Percentiles rank a stretch among this genome's conserved stretches.
Evolutionary conservation across 257 asterid genomes (phyloP).

Genomic region (Avicennia marina): DNA sequence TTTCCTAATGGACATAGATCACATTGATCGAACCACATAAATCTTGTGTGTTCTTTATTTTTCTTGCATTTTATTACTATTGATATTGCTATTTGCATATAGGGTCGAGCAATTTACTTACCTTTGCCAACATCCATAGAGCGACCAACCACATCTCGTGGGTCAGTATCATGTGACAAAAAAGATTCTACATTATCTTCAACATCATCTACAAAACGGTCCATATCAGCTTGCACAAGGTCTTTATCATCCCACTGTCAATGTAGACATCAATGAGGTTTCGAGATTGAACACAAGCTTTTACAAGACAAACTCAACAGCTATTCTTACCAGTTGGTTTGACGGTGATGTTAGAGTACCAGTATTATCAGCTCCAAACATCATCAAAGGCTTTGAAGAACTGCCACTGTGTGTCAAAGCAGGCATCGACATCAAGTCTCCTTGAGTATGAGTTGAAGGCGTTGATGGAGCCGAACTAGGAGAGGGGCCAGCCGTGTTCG

Average conservation of each 20-base stretch:
- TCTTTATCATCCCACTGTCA: constrained; percentile 98
- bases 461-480: constrained; percentile 99
- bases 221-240: constrained; percentile 90
- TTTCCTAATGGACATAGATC: too few relatives aligned
- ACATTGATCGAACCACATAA: too few relatives aligned
- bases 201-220: constrained; percentile 92
- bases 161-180: constrained; percentile 81
- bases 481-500: constrained; percentile 96
- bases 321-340: constrained; percentile 66
- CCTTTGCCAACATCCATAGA: constrained; percentile 95
- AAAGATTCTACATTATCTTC: constrained; percentile 94
- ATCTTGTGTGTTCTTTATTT: too few relatives aligned
- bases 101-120: constrained; percentile 10
- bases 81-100: not conserved
- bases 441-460: constrained; percentile 94
- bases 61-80: too few relatives aligned
- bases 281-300: not conserved
- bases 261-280: constrained; percentile 25
- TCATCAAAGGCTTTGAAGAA: constrained; percentile 80
- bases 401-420: constrained; percentile 76
- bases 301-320: constrained; percentile 1
- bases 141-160: constrained; percentile 80
- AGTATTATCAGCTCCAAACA: constrained; percentile 77
- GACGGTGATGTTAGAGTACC: constrained; percentile 89
- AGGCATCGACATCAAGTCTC: constrained; percentile 87